Evolutionary conservation across 345 rosid species (phyloP).

Genomic region (Eucalyptus sp.): DNA sequence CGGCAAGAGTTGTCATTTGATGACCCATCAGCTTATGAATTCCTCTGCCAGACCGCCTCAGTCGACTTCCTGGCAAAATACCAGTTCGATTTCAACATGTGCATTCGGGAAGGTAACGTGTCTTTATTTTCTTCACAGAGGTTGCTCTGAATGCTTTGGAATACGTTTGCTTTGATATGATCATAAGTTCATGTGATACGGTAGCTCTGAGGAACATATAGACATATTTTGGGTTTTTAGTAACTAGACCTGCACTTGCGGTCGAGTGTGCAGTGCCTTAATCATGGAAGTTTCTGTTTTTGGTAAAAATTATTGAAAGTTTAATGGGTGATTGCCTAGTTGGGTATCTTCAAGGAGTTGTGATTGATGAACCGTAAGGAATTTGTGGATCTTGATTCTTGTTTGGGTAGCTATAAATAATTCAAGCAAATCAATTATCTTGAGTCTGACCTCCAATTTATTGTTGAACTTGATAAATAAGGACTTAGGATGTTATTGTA

Average conservation of each 20-base stretch:
- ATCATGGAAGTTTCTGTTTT: not conserved
- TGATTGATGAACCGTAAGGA: not conserved
- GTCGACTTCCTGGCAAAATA: conserved; percentile 80
- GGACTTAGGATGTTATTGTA: not conserved
- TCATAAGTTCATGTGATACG: not conserved
- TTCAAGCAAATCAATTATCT: not conserved
- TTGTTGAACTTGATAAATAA: not conserved
- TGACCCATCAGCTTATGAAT: conserved; percentile 47
- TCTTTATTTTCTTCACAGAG: not conserved
- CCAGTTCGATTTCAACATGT: conserved; percentile 84
- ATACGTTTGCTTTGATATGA: not conserved
- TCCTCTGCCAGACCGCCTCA: conserved; percentile 84
- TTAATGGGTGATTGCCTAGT: not conserved
- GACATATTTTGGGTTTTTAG: not conserved
- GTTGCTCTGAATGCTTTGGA: not conserved
- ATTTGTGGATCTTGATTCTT: not conserved
- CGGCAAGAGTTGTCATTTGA: conserved; percentile 46
- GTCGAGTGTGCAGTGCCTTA: not conserved
- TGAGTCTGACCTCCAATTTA: not conserved
- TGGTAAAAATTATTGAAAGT: not conserved
- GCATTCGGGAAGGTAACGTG: conserved; percentile 60
- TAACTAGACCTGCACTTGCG: not conserved
- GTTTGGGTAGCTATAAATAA: not conserved
- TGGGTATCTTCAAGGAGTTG: not conserved
- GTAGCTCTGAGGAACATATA: not conserved